Conservation (phyloP, 139 green algal species). For the Chlorella sp. region DNA sequence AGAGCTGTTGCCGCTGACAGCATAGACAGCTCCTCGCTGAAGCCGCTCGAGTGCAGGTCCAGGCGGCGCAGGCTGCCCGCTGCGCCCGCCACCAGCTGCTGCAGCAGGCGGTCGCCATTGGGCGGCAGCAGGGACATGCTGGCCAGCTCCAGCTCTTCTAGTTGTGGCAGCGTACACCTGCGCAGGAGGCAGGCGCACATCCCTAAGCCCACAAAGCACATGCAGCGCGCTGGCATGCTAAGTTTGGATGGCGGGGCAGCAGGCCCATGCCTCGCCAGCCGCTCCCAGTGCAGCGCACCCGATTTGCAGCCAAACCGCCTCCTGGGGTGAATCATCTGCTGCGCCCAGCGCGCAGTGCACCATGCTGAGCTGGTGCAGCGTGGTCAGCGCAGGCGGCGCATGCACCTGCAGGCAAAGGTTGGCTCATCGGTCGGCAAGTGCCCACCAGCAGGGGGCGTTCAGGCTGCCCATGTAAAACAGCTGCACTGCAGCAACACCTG, state of each 20-base stretch:
- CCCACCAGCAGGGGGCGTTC: no score
- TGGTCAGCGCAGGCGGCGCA: neutral
- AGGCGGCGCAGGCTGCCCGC: neutral
- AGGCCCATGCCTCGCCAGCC: no score
- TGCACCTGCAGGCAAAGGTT: neutral
- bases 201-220: no score
- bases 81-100: neutral
- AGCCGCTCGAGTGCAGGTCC: neutral
- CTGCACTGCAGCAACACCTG: no score
- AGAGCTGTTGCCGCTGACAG: neutral
- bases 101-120: conserved; percentile 8
- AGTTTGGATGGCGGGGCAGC: neutral
- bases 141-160: neutral
- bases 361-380: conserved; percentile 7
- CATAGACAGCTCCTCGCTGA: neutral
- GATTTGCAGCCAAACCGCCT: conserved; percentile 7
- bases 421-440: no score
- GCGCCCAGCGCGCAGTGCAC: conserved; percentile 12
- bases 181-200: neutral
- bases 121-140: neutral
- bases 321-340: neutral
- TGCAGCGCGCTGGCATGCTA: neutral
- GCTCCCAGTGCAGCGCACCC: neutral
- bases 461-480: no score
- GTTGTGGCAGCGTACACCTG: conserved; percentile 2